Evolutionary conservation across 192 early-diverging fungal genomes (phyloP).

Genomic region (Umbelopsis ramanniana): DNA sequence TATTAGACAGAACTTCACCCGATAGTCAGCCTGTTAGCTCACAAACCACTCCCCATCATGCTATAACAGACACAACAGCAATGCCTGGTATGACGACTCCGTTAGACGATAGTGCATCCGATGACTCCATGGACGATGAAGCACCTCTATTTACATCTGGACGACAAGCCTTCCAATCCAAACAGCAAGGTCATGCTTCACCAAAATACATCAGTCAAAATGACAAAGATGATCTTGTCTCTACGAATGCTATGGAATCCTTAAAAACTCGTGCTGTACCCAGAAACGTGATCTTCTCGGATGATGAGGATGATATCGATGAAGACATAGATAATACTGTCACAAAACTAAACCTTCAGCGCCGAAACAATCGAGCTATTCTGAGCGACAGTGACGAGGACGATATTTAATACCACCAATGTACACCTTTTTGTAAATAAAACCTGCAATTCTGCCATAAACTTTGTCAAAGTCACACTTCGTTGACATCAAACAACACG

Average conservation of each 20-base stretch:
- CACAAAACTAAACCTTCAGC: not conserved
- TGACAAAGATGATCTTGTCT: too few relatives aligned
- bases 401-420: not conserved
- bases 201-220: not conserved
- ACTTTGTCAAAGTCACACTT: too few relatives aligned
- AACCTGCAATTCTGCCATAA: not conserved
- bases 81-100: not conserved
- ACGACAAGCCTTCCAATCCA: not conserved
- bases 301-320: conserved; percentile 4
- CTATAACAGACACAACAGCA: not conserved
- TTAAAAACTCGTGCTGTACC: not conserved
- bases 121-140: conserved; percentile 48
- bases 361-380: not conserved
- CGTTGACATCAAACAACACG: too few relatives aligned
- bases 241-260: too few relatives aligned
- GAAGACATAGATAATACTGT: not conserved
- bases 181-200: too few relatives aligned
- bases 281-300: not conserved
- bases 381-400: conserved; percentile 9
- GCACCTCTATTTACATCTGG: conserved; percentile 9
- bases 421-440: conserved; percentile 5
- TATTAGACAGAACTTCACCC: not conserved
- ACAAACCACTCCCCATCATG: not conserved
- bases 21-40: not conserved
- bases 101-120: conserved; percentile 24